Conservation (phyloP, 805 yeast species). For the Candida ovalis region DNA sequence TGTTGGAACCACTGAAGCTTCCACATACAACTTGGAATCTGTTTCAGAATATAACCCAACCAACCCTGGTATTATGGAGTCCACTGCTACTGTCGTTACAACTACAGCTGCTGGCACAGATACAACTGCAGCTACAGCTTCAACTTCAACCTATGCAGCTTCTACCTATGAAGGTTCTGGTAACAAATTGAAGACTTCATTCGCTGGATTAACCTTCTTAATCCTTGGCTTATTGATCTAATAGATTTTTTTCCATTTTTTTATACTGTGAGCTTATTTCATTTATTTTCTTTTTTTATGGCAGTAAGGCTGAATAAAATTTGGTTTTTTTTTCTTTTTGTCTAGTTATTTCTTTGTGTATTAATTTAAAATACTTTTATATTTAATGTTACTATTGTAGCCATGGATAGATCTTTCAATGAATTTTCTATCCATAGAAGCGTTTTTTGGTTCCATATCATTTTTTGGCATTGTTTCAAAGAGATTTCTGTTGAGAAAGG, state of each 20-base stretch:
- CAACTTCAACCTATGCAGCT: not conserved
- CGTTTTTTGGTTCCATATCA: too few species aligned
- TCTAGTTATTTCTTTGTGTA: too few species aligned
- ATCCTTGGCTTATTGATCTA: not conserved
- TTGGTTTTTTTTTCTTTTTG: too few species aligned
- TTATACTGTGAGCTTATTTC: too few species aligned
- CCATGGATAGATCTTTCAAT: too few species aligned
- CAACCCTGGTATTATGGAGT: not conserved
- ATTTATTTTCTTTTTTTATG: too few species aligned
- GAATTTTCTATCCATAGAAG: too few species aligned
- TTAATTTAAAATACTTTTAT: too few species aligned
- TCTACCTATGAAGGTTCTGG: not conserved
- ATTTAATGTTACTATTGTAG: too few species aligned
- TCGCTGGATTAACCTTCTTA: not conserved
- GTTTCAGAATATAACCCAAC: not conserved
- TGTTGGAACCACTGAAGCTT: not conserved
- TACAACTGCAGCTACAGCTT: not conserved
- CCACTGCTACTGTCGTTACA: not conserved
- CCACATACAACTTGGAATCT: not conserved
- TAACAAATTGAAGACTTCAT: not conserved
- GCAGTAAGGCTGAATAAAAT: too few species aligned
- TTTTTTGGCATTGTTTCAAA: too few species aligned
- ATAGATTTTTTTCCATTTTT: not conserved
- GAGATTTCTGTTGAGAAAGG: too few species aligned
- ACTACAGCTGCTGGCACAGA: not conserved